Conservation (phyloP, 768 basidiomycete species). For the Steccherinum ochraceum region DNA sequence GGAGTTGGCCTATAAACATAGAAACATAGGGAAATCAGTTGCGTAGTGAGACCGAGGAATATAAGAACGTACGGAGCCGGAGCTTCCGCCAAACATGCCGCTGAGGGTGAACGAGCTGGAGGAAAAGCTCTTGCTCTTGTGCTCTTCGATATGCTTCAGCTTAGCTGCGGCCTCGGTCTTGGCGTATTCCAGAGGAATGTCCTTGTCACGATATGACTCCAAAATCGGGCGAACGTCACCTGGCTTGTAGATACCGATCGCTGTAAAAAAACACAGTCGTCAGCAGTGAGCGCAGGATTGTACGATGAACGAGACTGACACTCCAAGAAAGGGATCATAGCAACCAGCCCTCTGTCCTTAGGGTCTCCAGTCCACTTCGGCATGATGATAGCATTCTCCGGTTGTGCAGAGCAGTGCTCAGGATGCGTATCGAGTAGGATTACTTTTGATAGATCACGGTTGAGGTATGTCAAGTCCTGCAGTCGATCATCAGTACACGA, state of each 20-base stretch:
- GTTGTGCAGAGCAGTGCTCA: constrained; percentile 73
- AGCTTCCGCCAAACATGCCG: constrained; percentile 32
- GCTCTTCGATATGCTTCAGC: constrained; percentile 66
- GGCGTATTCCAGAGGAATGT: constrained; percentile 85
- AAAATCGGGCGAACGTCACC: constrained; percentile 85
- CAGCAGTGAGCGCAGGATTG: background rate
- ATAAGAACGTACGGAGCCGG: constrained; percentile 21
- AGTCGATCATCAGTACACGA: background rate
- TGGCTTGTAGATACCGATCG: constrained; percentile 88
- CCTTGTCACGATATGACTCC: constrained; percentile 77
- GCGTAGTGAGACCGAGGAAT: background rate
- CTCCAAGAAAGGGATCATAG: constrained; percentile 97
- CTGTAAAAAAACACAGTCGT: constrained; percentile 31
- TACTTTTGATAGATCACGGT: constrained; percentile 89
- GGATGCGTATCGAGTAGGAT: constrained; percentile 80
- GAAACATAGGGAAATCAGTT: background rate
- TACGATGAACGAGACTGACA: constrained; percentile 37
- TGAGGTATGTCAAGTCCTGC: constrained; percentile 89
- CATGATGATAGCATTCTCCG: constrained; percentile 82
- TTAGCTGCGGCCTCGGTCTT: constrained; percentile 84
- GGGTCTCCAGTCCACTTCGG: constrained; percentile 83
- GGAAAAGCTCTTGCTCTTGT: constrained; percentile 35
- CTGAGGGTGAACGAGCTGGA: constrained; percentile 39
- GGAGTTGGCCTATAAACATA: constrained; percentile 15
- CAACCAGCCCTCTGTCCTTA: constrained; percentile 70